Conservation (phyloP, 257 asterid species). For the Dorcoceras hygrometricum region DNA sequence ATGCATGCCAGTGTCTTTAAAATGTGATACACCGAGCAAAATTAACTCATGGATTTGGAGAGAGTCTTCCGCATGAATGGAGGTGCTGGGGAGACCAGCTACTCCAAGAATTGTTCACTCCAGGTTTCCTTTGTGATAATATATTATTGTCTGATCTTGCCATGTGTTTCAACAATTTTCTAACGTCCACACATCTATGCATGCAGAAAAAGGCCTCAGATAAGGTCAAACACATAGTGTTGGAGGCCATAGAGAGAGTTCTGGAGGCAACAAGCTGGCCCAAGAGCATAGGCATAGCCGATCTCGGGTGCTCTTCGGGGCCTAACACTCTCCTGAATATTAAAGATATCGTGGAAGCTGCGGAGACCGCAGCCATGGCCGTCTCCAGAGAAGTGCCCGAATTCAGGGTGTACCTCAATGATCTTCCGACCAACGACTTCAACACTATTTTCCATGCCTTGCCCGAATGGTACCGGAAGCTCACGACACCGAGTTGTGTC, state of each 20-base stretch:
- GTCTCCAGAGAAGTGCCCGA: conserved; percentile 35
- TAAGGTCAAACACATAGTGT: conserved; percentile 58
- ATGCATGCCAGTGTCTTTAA: neutral
- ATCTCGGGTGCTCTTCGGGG: conserved; percentile 91
- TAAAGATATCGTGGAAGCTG: conserved; percentile 44
- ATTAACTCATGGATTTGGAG: neutral
- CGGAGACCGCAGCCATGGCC: conserved; percentile 27
- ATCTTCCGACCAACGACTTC: conserved; percentile 83
- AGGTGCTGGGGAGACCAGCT: neutral
- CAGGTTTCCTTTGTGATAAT: neutral
- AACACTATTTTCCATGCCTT: conserved; percentile 70
- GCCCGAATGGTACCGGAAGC: conserved; percentile 56
- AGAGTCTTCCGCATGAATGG: neutral
- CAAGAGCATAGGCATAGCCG: conserved; percentile 78
- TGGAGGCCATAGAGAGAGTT: conserved; percentile 45
- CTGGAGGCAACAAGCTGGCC: conserved; percentile 38
- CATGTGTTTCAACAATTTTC: neutral
- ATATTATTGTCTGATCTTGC: too few relatives aligned
- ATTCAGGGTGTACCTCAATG: conserved; percentile 64
- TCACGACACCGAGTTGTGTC: conserved; percentile 30
- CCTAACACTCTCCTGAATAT: conserved; percentile 70
- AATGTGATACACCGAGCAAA: neutral
- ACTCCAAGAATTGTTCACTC: neutral
- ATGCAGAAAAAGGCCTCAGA: conserved; percentile 74
- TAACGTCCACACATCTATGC: neutral